Percentiles rank a stretch among this genome's conserved stretches.
Conservation (phyloP, 2,329 filamentous ascomycete genomes). For the Apiospora kogelbergensis region DNA sequence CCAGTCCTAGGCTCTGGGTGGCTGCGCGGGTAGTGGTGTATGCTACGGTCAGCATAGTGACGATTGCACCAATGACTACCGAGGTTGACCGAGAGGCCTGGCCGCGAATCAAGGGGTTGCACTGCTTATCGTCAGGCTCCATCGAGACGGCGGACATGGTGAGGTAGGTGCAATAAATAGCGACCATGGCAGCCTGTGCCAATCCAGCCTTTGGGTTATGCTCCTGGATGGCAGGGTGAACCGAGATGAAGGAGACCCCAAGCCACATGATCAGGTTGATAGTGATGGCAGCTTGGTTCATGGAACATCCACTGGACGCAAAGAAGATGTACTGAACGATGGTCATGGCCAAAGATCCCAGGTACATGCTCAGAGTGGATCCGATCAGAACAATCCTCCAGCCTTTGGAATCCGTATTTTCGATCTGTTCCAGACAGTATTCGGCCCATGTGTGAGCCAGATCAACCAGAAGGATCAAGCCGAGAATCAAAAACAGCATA, state of each 20-base stretch:
- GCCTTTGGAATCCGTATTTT: slow-evolving; percentile 77
- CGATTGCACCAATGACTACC: slow-evolving; percentile 87
- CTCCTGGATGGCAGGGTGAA: slow-evolving; percentile 88
- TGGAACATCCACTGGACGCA: slow-evolving; percentile 74
- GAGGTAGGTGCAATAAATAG: slow-evolving; percentile 96
- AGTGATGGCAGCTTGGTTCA: slow-evolving; percentile 97
- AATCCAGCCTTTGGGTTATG: slow-evolving; percentile 91
- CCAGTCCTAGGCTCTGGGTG: slow-evolving; percentile 80
- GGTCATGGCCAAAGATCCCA: slow-evolving; percentile 89
- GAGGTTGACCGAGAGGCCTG: slow-evolving; percentile 87
- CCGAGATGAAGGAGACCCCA: slow-evolving; percentile 76
- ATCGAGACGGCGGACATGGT: slow-evolving; percentile 98
- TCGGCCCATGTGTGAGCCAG: slow-evolving; percentile 97
- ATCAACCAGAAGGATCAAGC: slow-evolving; percentile 89
- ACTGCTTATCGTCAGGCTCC: slow-evolving; percentile 91
- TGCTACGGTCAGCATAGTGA: slow-evolving; percentile 94
- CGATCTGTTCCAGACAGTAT: slow-evolving; percentile 91
- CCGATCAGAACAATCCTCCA: slow-evolving; percentile 90
- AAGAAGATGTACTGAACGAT: slow-evolving; percentile 98
- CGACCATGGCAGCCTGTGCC: slow-evolving; percentile 96
- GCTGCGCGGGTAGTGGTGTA: slow-evolving; percentile 97
- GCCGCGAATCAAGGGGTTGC: slow-evolving; percentile 87
- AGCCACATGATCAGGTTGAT: slow-evolving; percentile 87
- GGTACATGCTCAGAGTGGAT: slow-evolving; percentile 91
- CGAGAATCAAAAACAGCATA: slow-evolving; percentile 90